Evolutionary conservation across 179 eudicot species (phyloP).

Genomic region (Beta lomatogona): DNA sequence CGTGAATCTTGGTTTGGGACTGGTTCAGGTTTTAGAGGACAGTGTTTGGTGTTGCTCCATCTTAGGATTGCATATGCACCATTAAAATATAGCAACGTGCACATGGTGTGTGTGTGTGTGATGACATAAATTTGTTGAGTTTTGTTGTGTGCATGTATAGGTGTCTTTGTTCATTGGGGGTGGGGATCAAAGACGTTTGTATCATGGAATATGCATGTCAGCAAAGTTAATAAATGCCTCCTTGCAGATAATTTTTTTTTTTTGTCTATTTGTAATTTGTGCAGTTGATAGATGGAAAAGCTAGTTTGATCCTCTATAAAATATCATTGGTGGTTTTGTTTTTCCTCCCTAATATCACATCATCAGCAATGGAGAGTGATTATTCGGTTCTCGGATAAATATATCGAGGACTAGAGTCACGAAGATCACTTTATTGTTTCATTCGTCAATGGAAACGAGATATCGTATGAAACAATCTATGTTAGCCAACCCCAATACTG

Average conservation of each 20-base stretch:
- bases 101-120: not conserved
- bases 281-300: not conserved
- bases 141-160: not conserved
- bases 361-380: not conserved
- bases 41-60: constrained; percentile 1
- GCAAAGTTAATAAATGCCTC: not conserved
- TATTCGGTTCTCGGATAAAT: not conserved
- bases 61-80: not conserved
- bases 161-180: not conserved
- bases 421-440: too few relatives aligned
- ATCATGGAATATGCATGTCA: not conserved
- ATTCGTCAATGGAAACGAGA: too few relatives aligned
- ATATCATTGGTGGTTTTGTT: not conserved
- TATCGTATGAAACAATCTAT: too few relatives aligned
- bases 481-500: too few relatives aligned
- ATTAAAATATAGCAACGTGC: not conserved
- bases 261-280: not conserved
- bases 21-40: not conserved
- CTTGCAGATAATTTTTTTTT: not conserved
- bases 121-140: not conserved
- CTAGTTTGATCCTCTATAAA: not conserved
- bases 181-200: not conserved
- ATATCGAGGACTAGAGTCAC: not conserved
- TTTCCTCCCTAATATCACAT: not conserved
- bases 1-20: not conserved